phyloP scores from a whole-genome alignment of 441 rosid genomes.

The Bruguiera hainesii region DNA sequence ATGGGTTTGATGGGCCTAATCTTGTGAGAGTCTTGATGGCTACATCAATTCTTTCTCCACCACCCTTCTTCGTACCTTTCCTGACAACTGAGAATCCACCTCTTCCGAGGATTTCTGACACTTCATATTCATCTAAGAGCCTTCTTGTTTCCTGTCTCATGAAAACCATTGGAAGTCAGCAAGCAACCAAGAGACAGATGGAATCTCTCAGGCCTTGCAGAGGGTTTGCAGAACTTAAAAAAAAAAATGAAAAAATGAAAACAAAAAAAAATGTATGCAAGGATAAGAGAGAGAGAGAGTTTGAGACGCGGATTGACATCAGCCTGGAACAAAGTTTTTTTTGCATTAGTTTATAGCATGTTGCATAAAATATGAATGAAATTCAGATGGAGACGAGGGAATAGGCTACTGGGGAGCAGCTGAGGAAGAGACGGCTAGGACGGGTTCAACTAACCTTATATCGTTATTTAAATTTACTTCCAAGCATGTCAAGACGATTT shows the following conservation, averaged over 20 bases:
- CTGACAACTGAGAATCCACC: constrained; percentile 81
- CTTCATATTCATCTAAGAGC: constrained; percentile 53
- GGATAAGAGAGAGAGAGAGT: constrained; percentile 9
- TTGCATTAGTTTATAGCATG: constrained; percentile 29
- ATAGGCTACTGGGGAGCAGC: constrained; percentile 26
- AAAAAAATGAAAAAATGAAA: background rate
- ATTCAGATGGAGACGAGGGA: constrained; percentile 32
- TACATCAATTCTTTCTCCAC: constrained; percentile 31
- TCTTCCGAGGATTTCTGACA: constrained; percentile 48
- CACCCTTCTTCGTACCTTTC: constrained; percentile 37
- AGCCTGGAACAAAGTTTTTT: constrained; percentile 18
- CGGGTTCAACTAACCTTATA: constrained; percentile 35
- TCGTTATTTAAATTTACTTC: background rate
- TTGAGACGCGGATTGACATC: constrained; percentile 36
- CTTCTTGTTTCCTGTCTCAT: constrained; percentile 56
- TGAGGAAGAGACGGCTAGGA: constrained; percentile 38
- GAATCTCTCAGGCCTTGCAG: constrained; percentile 2
- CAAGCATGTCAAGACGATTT: too few species aligned
- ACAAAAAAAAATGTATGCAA: constrained; percentile 11
- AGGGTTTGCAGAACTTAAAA: constrained; percentile 1
- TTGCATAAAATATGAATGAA: constrained; percentile 24
- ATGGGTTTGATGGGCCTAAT: constrained; percentile 26
- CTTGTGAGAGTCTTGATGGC: constrained; percentile 69
- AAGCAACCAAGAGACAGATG: background rate
- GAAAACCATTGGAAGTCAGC: constrained; percentile 11